Evolutionary conservation across 2,329 filamentous ascomycete species (phyloP), one percentile per base, ranked within the genome.

Genomic region (Xylariaceae sp.): DNA sequence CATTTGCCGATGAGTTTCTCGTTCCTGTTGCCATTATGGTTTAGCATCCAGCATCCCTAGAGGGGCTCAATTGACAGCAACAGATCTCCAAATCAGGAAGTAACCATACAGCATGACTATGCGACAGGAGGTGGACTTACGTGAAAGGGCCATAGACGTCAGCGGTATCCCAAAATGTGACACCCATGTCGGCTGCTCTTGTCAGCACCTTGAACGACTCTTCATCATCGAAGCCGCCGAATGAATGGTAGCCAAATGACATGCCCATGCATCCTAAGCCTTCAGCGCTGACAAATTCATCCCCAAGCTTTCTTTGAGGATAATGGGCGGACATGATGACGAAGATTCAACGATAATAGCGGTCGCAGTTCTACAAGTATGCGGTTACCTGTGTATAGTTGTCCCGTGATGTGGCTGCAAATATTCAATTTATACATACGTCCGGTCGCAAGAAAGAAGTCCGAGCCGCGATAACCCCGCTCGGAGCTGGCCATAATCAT

Each of bases 181-280:
- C 47, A 5, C 59, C 60, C n/a, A 56, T 18, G 40, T 63, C 58
- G 7, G 60, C 61, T 3, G 61, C 61, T 32, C 18, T 41, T 4
- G 61, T 62, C 17, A 63, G 54, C 40, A 62, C 60, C 36, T 56
- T 52, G 32, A 55, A 52, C 14, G 60, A 57, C 41, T 63, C 59
- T 15, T 59, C 59, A 19, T 63, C 58, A 32, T 63, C 42, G 49
- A 53, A 62, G n/a, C 62, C 61, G 32, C 62, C 57, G 41, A 56
- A 55, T 1, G 63, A 65, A 6, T 63, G 62, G 51, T 68, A 68
- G 11, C 52, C 59, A 45, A 61, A 68, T 30, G 58, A 62, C 68
- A 65, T 64, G 33, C 62, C 75, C 75, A 79, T 78, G 36, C 70
- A 66, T 19, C 75, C 75, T 27, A 75, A 71, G 11, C 75, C 75